These are phyloP conservation scores for Aspergillus funiculosus DNA, from an alignment of 495 filamentous ascomycete species.

Conservation along the genomic window DNA sequence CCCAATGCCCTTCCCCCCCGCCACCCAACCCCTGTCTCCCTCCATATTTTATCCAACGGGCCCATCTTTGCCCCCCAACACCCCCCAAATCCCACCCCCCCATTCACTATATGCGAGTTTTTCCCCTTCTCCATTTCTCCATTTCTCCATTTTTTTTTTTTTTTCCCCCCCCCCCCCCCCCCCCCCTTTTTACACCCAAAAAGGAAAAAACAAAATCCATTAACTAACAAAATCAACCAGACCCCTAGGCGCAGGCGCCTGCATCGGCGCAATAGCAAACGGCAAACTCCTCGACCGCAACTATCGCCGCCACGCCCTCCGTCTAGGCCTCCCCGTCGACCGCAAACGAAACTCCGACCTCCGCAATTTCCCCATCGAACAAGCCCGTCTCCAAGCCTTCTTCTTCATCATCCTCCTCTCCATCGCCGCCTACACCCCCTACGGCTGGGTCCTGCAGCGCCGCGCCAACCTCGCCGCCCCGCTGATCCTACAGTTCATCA, in stretches of 20 bases:
- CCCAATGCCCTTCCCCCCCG: too few species aligned
- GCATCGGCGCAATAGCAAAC: conserved; percentile 48
- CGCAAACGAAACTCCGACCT: conserved; percentile 45
- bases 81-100: too few species aligned
- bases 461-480: conserved; percentile 44
- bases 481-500: conserved; percentile 51
- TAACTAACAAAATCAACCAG: conserved; percentile 22
- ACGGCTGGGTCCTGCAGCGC: conserved; percentile 53
- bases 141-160: too few species aligned
- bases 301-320: conserved; percentile 47
- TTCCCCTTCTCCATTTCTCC: too few species aligned
- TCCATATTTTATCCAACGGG: too few species aligned
- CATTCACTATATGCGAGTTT: too few species aligned
- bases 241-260: conserved; percentile 52
- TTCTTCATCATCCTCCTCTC: conserved; percentile 43
- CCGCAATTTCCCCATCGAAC: conserved; percentile 54
- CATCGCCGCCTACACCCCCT: conserved; percentile 39
- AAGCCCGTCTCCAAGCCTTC: conserved; percentile 46
- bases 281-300: conserved; percentile 54
- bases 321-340: conserved; percentile 43
- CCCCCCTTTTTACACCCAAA: too few species aligned
- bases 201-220: background rate
- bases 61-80: too few species aligned
- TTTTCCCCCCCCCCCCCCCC: too few species aligned
- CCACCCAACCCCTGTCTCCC: too few species aligned